Conservation (phyloP, 2,329 filamentous ascomycete genomes). For the Neofusicoccum kwambonambiense region DNA sequence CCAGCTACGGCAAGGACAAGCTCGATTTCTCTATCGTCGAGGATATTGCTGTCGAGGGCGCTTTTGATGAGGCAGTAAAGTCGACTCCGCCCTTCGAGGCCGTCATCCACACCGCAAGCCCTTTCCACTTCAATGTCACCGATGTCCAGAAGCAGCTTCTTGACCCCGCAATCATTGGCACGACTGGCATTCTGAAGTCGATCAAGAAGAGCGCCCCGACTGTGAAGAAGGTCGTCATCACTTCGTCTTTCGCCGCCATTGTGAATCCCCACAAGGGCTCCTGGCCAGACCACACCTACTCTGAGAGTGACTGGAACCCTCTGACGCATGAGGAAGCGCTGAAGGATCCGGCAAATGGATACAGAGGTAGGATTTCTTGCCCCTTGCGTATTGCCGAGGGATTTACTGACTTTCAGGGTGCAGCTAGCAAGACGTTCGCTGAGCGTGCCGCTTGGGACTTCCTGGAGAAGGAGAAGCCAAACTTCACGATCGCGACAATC, state of each 20-base stretch:
- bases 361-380: slow-evolving; percentile 34
- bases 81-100: slow-evolving; percentile 67
- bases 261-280: slow-evolving; percentile 55
- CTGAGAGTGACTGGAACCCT: slow-evolving; percentile 58
- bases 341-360: slow-evolving; percentile 43
- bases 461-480: slow-evolving; percentile 50
- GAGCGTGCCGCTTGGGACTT: slow-evolving; percentile 56
- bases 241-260: slow-evolving; percentile 68
- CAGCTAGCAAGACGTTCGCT: slow-evolving; percentile 63
- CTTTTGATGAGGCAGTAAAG: slow-evolving; percentile 63
- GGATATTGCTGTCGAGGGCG: slow-evolving; percentile 67
- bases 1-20: slow-evolving; percentile 52
- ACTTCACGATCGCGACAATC: slow-evolving; percentile 50
- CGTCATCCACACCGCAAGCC: slow-evolving; percentile 53
- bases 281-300: slow-evolving; percentile 51
- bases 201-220: slow-evolving; percentile 60
- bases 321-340: slow-evolving; percentile 52
- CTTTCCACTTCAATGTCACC: slow-evolving; percentile 73
- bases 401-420: not conserved
- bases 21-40: slow-evolving; percentile 67
- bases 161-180: slow-evolving; percentile 63
- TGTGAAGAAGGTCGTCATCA: slow-evolving; percentile 72
- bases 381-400: not conserved
- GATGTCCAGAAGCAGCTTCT: slow-evolving; percentile 64
- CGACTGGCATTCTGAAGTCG: slow-evolving; percentile 60